phyloP scores from a whole-genome alignment of 768 basidiomycete species.

The Coprinopsis strossmayeri region DNA sequence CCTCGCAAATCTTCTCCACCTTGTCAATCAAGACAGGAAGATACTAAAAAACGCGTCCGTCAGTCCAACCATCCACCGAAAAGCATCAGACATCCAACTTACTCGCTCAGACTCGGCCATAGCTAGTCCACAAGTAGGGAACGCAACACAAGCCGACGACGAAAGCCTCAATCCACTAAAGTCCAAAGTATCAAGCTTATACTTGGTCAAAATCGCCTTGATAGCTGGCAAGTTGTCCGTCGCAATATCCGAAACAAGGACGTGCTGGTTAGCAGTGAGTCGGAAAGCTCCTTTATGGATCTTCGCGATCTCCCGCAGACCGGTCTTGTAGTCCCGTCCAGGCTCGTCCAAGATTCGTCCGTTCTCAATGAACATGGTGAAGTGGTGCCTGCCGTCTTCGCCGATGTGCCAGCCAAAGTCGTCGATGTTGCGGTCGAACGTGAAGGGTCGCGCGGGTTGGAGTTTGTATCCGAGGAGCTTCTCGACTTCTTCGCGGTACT shows the following conservation, averaged over 20 bases:
- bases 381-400: constrained; percentile 84
- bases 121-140: constrained; percentile 81
- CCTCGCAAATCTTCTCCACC: constrained; percentile 92
- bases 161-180: constrained; percentile 77
- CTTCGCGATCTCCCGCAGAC: constrained; percentile 87
- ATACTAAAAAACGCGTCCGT: constrained; percentile 45
- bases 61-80: background rate
- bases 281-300: constrained; percentile 93
- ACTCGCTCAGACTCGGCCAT: constrained; percentile 53
- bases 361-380: constrained; percentile 94
- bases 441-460: constrained; percentile 64
- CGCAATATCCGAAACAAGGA: constrained; percentile 80
- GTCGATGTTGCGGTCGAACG: constrained; percentile 87
- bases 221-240: constrained; percentile 68
- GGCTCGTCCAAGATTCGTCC: constrained; percentile 96
- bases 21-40: constrained; percentile 90
- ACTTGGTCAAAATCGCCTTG: constrained; percentile 72
- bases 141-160: constrained; percentile 93
- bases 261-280: constrained; percentile 92
- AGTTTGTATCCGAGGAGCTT: constrained; percentile 76
- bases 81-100: constrained; percentile 15
- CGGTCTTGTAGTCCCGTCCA: constrained; percentile 86
- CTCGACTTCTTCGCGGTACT: constrained; percentile 88
- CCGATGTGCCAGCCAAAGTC: constrained; percentile 92
- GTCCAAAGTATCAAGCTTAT: constrained; percentile 84